Evolutionary conservation across 495 filamentous ascomycete species (phyloP), one percentile per base, ranked within the genome.

Genomic region (Rostrohypoxylon terebratum): DNA sequence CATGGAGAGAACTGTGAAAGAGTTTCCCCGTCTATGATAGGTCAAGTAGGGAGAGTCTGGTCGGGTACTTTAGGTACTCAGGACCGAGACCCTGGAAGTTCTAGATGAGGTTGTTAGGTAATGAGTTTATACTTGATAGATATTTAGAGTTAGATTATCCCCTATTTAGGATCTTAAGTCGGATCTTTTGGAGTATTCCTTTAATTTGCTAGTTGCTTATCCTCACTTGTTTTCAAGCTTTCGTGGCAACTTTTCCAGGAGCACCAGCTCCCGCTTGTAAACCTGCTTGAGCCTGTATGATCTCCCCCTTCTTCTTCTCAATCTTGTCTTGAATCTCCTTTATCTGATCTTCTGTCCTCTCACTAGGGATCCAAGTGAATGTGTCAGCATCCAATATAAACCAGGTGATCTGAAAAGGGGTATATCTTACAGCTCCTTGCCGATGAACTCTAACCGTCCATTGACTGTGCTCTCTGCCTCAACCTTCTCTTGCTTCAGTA

Each of bases 401-500:
- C 9, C 0, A 0, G 1, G 23, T 4, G 42, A 7, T 10, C 61
- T 8, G 45, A 21, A 18, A 36, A 1, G 8, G 18, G 14, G 11
- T 51, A 16, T 33, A n/a, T 74, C 88, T 70, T 80, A 98, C 96
- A 98, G 96, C 73, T 99, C 96, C 76, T 94, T 93, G 71, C 90
- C 87, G 68, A 99, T 99, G 71, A 94, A 98, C 65, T 97, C 93
- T 62, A 99, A 79, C 9, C 96, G 89, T 48, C 93, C 91, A 68
- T 94, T 92, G 33, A 99, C 96, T 5, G 94, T 93, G 87, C 93
- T 90, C 54, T 90, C 86, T 0, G 96, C 96, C 73, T 99, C 96
- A 2, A 83, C 80, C 75, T 91, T 93, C 11, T 98, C 96, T 80
- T 98, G 96, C 83, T 98, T 98, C 75, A 98, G 80, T 51, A 99